A percentile compares a stretch with the other conserved stretches of the same genome.
These are phyloP conservation scores for Naganishia albida DNA, from an alignment of 1,284 basidiomycete species.

Conservation along the genomic window DNA sequence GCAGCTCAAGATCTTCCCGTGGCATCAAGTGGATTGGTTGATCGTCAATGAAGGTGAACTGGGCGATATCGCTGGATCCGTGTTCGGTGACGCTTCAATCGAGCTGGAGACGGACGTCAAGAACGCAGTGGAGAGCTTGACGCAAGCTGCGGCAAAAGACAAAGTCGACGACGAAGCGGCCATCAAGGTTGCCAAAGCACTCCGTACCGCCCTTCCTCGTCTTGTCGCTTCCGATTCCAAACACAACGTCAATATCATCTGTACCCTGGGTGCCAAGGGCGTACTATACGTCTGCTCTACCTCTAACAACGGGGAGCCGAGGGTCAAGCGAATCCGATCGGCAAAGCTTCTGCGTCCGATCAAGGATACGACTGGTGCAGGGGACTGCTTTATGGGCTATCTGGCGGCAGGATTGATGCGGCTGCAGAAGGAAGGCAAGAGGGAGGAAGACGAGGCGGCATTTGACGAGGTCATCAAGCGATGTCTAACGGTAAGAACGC, in stretches of 20 bases:
- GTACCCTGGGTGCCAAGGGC: slow-evolving; percentile 31
- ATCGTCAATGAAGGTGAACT: slow-evolving; percentile 60
- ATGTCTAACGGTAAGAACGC: slow-evolving; percentile 44
- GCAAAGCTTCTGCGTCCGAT: slow-evolving; percentile 42
- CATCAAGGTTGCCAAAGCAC: background rate
- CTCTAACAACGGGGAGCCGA: background rate
- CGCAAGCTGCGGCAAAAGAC: background rate
- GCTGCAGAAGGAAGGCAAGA: slow-evolving; percentile 14
- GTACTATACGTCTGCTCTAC: slow-evolving; percentile 40
- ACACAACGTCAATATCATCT: slow-evolving; percentile 20
- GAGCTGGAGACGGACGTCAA: slow-evolving; percentile 6
- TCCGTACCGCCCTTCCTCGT: slow-evolving; percentile 1
- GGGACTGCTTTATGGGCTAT: slow-evolving; percentile 54
- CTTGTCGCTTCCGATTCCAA: background rate
- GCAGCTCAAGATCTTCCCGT: slow-evolving; percentile 56
- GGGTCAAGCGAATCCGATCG: slow-evolving; percentile 41
- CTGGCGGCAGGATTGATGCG: slow-evolving; percentile 52
- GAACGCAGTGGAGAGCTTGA: slow-evolving; percentile 5
- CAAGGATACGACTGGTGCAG: slow-evolving; percentile 54
- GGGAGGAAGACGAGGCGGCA: slow-evolving; percentile 20
- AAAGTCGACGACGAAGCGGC: slow-evolving; percentile 3
- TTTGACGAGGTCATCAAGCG: slow-evolving; percentile 41
- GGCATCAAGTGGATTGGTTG: slow-evolving; percentile 57
- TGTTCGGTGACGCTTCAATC: background rate
- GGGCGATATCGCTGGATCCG: slow-evolving; percentile 27